Base-by-base conservation (phyloP, 371 early-diverging fungal genomes). In the Dichotomocladium elegans region DNA sequence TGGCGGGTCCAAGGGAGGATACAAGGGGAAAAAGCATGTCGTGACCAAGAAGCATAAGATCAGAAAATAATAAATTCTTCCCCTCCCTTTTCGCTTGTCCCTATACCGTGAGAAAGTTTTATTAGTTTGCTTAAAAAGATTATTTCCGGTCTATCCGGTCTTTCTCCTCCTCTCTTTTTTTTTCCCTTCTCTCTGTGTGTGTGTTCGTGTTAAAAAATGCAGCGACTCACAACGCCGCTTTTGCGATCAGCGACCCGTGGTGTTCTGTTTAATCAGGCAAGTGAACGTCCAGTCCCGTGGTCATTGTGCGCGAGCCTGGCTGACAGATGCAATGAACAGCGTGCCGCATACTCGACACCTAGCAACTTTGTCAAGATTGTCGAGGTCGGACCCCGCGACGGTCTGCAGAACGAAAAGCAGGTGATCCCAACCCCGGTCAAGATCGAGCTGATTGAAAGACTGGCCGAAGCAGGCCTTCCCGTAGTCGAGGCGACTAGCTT, bases 381-480 rank as follows among this genome's bases (percentile, higher is more conserved):
- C 28, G 95, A 94, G 62, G 96, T 95, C 9, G 94, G 95, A 0
- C 97, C 98, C 4, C 80, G 98, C 19, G 98, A 98, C 68, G 98
- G 98, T 33, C 79, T 98, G n/a, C 97, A 98, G 68, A 96, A 96
- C 60, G 98, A 96, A 72, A 91, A 89, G 61, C 69, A 79, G n/a
- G 57, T 90, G 17, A 80, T 98, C 28, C 86, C 94, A 27, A 82
- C 93, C 2, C 80, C 76, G 28, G 79, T 81, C 49, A 98, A 95
- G 60, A 80, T 95, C 35, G 79, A 83, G 21, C 74, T 98, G 51
- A 93, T 98, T 68, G 86, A 92, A 60, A 67, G 76, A 14, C 83
- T 98, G 9, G 74, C 91, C 5, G 79, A 87, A 27, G 79, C 91
- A n/a, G 96, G 96, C 12, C 78, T 98, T 25, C 71, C 85, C 1